Base-by-base conservation (phyloP, 257 asterid species). In the Echites panduratus region DNA sequence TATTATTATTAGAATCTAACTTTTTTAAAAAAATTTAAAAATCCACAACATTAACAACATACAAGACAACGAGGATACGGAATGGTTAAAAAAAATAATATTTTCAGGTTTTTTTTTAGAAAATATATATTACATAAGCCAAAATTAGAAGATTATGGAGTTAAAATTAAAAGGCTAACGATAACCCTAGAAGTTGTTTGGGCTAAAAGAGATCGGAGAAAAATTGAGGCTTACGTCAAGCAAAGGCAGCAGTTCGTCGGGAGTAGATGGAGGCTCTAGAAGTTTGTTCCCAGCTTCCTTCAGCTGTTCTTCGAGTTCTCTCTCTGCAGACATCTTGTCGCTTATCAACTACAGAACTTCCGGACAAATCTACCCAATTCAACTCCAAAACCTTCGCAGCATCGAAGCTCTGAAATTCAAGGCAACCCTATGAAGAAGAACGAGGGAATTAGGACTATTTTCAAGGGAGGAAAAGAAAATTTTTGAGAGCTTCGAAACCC, bases 281-380 rank as follows among this genome's bases (percentile, higher is more conserved):
- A 94, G 96, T 78, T 82, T 82, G 74, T 73, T 79, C 80, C 98
- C 99, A 79, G 84, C 93, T 61, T 88, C 87, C 59, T 48, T 38
- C 43, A 94, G 85, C 77, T 87, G 87, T 71, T 86, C 82, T 68
- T 94, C 96, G 45, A 91, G 77, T 74, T 73, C 82, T 41, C 66
- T 76, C 45, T 73, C 84, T 40, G 71, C 19, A 35, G 82, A 70
- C 82, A 77, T 75, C 73, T 49, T 59, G 27, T 75, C 74, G 0
- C 68, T 65, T 70, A 64, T 43, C 71, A 67, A 45, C 56, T 38
- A 38, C 29, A 67, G 57, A 67, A 48, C 57, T 45, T 67, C 29
- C 1, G n/a, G 11, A 47, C 11, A 45, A 27, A 67, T 67, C 52
- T 45, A 26, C 2, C 22, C 54, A 19, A 26, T 67, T 67, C 22